phyloP scores from a whole-genome alignment of 2,329 filamentous ascomycete genomes.

The Diaporthe destruens region DNA sequence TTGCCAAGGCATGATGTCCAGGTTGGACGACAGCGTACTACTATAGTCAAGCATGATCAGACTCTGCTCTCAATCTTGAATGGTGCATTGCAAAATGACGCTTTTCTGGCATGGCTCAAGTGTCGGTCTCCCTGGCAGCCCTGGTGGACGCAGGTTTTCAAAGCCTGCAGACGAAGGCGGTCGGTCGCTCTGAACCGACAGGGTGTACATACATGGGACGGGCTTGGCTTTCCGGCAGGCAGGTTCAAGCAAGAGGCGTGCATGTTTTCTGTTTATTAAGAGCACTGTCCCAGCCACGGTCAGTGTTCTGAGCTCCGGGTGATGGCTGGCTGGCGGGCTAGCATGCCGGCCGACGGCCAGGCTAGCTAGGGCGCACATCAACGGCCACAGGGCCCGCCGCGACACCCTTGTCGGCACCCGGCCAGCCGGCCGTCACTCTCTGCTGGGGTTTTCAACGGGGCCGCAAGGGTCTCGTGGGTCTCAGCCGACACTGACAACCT shows the following conservation, averaged over 20 bases:
- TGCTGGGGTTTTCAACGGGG: constrained; percentile 31
- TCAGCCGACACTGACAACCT: constrained; percentile 18
- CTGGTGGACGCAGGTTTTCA: background rate
- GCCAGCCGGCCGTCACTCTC: constrained; percentile 36
- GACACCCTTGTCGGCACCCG: constrained; percentile 39
- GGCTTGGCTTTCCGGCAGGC: constrained; percentile 29
- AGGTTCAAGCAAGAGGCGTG: constrained; percentile 12
- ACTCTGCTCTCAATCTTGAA: constrained; percentile 18
- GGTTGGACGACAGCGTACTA: constrained; percentile 28
- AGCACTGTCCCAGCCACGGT: background rate
- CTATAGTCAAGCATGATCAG: constrained; percentile 3
- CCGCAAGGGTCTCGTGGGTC: constrained; percentile 22
- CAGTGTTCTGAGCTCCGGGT: background rate
- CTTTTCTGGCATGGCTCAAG: background rate
- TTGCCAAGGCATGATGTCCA: constrained; percentile 29
- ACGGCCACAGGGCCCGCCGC: constrained; percentile 39
- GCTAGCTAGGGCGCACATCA: constrained; percentile 42
- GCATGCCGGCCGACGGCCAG: constrained; percentile 13
- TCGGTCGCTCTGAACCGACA: background rate
- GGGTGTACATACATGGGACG: constrained; percentile 7
- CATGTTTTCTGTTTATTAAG: background rate
- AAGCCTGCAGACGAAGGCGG: background rate
- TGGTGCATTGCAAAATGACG: constrained; percentile 13
- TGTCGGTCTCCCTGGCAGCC: background rate
- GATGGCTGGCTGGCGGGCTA: constrained; percentile 7